A percentile compares a stretch with the other conserved stretches of the same genome.
These are phyloP conservation scores for Rosa hybrid DNA, from an alignment of 331 rosid genomes.

Conservation along the genomic window DNA sequence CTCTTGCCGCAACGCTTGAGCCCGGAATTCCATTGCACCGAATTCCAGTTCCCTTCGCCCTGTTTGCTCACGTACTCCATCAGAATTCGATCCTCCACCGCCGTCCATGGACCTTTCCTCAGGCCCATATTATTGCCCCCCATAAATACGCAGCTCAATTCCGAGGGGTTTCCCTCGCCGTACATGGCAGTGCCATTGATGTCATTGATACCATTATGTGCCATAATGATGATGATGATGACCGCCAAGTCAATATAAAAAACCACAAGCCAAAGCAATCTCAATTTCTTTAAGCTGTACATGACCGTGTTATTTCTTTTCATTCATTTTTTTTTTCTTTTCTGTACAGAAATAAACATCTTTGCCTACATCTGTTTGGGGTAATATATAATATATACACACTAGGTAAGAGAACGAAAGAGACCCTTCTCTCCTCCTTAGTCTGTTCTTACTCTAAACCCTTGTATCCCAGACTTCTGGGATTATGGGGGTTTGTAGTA, in stretches of 20 bases:
- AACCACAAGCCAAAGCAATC: not conserved
- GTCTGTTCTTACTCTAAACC: not conserved
- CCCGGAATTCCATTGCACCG: constrained; percentile 68
- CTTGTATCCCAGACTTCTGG: not conserved
- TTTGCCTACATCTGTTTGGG: not conserved
- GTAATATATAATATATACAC: not conserved
- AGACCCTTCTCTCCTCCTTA: constrained; percentile 7
- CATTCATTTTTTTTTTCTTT: not conserved
- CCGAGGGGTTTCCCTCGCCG: constrained; percentile 29
- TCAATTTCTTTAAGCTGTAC: not conserved
- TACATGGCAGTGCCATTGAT: constrained; percentile 8
- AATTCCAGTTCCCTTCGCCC: constrained; percentile 94
- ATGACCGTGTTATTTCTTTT: no score
- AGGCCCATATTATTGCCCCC: constrained; percentile 11
- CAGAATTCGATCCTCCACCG: constrained; percentile 67
- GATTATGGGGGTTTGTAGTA: not conserved
- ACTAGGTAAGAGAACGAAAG: not conserved
- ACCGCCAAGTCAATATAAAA: not conserved
- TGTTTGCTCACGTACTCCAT: constrained; percentile 73
- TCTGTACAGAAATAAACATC: not conserved
- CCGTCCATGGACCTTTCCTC: constrained; percentile 93
- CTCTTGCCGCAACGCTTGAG: constrained; percentile 90
- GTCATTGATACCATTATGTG: not conserved
- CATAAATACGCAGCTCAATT: constrained; percentile 9
- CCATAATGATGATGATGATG: constrained; percentile 2